A percentile compares a stretch with the other conserved stretches of the same genome.
Conservation (phyloP, 2,329 filamentous ascomycete species). For the Ceratocystis harringtonii region DNA sequence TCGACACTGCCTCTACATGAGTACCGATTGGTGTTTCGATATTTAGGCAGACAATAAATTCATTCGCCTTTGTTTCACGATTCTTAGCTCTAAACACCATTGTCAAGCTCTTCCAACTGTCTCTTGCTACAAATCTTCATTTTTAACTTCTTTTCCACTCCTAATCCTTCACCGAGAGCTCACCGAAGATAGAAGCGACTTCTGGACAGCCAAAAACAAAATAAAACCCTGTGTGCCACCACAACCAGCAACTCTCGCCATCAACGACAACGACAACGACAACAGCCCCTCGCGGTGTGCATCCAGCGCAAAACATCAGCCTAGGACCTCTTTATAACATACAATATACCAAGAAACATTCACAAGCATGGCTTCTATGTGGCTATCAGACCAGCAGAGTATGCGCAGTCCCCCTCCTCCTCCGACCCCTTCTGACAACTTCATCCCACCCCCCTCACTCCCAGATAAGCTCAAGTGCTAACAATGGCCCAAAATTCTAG, state of each 20-base stretch:
- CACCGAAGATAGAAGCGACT: not conserved
- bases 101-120: not conserved
- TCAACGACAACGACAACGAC: not conserved
- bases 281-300: not conserved
- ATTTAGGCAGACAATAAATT: not conserved
- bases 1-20: not conserved
- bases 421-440: not conserved
- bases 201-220: not conserved
- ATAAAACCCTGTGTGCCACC: not conserved
- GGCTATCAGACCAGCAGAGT: constrained; percentile 94
- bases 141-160: not conserved
- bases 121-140: not conserved
- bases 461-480: constrained; percentile 19
- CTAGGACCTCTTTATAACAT: not conserved
- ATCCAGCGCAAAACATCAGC: not conserved
- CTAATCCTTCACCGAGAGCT: not conserved
- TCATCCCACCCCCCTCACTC: not conserved
- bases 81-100: not conserved
- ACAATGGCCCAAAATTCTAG: constrained; percentile 32
- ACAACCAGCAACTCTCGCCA: not conserved
- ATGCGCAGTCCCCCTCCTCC: constrained; percentile 20
- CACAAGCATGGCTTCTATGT: constrained; percentile 68
- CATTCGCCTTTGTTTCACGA: not conserved
- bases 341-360: not conserved
- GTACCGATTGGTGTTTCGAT: not conserved